A percentile compares a stretch with the other conserved stretches of the same genome.
Conservation (phyloP, 148 eudicot genomes). For the Persicaria tinctoria region DNA sequence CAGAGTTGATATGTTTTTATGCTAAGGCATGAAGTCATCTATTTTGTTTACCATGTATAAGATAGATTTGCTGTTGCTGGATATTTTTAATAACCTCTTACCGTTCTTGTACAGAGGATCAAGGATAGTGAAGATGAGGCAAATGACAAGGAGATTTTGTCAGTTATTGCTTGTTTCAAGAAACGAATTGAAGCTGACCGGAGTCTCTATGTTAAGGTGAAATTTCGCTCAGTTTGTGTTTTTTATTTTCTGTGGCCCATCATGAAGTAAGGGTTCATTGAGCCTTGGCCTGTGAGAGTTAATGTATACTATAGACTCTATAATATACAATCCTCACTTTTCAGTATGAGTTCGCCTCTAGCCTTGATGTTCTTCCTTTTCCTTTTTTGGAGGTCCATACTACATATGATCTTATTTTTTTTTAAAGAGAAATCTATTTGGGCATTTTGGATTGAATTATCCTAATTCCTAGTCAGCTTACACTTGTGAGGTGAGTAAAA, state of each 20-base stretch:
- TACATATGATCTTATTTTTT: neutral
- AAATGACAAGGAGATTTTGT: conserved; percentile 35
- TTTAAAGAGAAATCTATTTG: neutral
- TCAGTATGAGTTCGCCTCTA: neutral
- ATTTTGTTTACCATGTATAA: neutral
- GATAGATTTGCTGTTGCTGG: neutral
- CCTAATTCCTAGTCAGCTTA: neutral
- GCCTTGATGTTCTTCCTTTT: neutral
- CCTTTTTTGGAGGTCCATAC: neutral
- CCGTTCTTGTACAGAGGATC: conserved; percentile 26
- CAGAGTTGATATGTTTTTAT: neutral
- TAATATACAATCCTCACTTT: neutral
- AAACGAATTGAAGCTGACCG: conserved; percentile 63
- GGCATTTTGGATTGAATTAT: conserved; percentile 1
- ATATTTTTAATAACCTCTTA: neutral
- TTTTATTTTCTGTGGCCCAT: neutral
- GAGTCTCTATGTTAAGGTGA: conserved; percentile 52
- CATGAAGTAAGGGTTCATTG: neutral
- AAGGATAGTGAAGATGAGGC: conserved; percentile 18
- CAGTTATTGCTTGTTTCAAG: conserved; percentile 64
- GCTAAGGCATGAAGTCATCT: neutral
- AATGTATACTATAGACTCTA: neutral
- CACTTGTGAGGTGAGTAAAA: neutral
- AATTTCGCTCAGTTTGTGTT: conserved; percentile 5
- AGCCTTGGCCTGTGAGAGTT: neutral